A percentile compares a stretch with the other conserved stretches of the same genome.
Conservation (phyloP, 2,329 filamentous ascomycete species). For the Talaromyces sp. region DNA sequence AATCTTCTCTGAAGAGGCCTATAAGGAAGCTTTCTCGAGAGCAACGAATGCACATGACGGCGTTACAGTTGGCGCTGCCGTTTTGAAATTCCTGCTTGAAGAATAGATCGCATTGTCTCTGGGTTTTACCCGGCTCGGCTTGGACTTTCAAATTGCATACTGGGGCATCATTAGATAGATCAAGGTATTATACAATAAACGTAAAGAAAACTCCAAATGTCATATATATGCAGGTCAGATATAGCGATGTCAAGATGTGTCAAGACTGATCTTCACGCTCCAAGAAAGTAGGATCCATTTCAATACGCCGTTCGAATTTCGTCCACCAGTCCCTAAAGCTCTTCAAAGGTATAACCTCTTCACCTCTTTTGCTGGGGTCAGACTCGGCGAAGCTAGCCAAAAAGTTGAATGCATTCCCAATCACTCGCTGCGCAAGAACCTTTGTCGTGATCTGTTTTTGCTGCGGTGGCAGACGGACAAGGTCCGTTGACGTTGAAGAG, state of each 20-base stretch:
- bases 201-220: neutral
- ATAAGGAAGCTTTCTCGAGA: conserved; percentile 61
- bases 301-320: conserved; percentile 85
- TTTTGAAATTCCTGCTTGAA: conserved; percentile 70
- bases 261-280: conserved; percentile 56
- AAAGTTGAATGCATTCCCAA: conserved; percentile 96
- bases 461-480: conserved; percentile 23
- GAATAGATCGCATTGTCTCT: conserved; percentile 13
- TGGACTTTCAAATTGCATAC: neutral
- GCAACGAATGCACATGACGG: conserved; percentile 70
- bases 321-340: conserved; percentile 97
- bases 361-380: conserved; percentile 48
- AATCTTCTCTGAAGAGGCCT: conserved; percentile 64
- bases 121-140: neutral
- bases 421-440: conserved; percentile 83
- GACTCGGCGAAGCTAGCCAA: conserved; percentile 76
- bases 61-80: conserved; percentile 64
- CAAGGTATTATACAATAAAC: conserved; percentile 8
- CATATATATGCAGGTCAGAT: neutral
- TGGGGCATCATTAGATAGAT: conserved; percentile 5
- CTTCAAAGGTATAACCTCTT: conserved; percentile 87
- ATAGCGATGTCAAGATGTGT: neutral
- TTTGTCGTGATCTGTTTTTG: conserved; percentile 57
- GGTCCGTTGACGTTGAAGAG: conserved; percentile 20
- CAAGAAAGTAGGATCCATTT: conserved; percentile 80